Percentiles rank a stretch among this genome's conserved stretches.
Evolutionary conservation across 768 basidiomycete species (phyloP).

Genomic region (Solioccasus polychromus): DNA sequence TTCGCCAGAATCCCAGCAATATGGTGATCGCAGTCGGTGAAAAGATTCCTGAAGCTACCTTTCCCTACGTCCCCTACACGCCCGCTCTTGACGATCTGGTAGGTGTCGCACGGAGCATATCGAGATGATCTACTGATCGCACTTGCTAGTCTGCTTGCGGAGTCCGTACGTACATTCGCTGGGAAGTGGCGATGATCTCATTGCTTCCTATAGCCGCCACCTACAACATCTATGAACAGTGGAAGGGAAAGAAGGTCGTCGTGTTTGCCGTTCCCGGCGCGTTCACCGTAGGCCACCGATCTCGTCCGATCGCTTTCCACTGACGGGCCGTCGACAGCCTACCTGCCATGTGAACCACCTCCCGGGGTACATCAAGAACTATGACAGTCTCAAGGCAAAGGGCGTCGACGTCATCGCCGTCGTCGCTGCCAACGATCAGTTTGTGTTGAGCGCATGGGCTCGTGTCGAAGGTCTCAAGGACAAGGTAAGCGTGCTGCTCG

Average conservation of each 20-base stretch:
- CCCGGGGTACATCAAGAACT: conserved; percentile 44
- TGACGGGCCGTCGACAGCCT: conserved; percentile 23
- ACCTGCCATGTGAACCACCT: conserved; percentile 45
- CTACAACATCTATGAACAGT: conserved; percentile 52
- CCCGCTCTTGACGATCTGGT: conserved; percentile 62
- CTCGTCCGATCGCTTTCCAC: neutral
- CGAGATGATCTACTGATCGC: conserved; percentile 8
- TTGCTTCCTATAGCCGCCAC: conserved; percentile 40
- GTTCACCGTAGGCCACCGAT: conserved; percentile 56
- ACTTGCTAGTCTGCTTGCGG: conserved; percentile 55
- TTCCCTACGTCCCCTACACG: conserved; percentile 56
- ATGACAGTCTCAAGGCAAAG: conserved; percentile 48
- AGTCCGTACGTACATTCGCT: conserved; percentile 45
- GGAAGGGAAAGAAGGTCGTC: conserved; percentile 83
- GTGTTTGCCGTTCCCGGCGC: conserved; percentile 78
- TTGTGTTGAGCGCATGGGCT: conserved; percentile 61
- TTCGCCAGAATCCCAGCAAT: conserved; percentile 15
- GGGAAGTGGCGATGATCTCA: neutral
- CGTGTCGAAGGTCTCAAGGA: conserved; percentile 61
- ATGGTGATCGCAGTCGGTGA: conserved; percentile 48
- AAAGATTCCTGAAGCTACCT: conserved; percentile 43
- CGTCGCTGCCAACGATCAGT: conserved; percentile 58
- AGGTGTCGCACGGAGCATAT: conserved; percentile 21
- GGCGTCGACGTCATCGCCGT: conserved; percentile 53
- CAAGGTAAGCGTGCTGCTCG: conserved; percentile 46